Base-by-base conservation (phyloP, 176 grass and related monocot genomes). In the Elaeis guineensis region DNA sequence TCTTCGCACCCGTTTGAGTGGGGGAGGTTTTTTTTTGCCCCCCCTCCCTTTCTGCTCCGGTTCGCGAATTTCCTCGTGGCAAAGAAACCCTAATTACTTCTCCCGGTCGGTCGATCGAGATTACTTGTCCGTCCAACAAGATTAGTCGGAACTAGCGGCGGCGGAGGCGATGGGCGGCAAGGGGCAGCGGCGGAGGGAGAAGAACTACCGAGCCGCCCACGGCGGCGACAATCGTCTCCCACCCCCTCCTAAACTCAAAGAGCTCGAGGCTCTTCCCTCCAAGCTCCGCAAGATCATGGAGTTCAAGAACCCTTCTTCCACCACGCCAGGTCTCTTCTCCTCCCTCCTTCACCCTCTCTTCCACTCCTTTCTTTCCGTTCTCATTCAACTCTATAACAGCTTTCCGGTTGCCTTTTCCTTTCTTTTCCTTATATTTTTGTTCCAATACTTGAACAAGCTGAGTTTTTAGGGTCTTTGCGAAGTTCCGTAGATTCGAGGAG, bases 251-350 rank as follows among this genome's bases (percentile, higher is more conserved):
- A 98, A 83, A 61, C 58, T 76, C 49, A 73, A 69, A 66, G 93
- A 98, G 66, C 70, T 98, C 49, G 87, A 98, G 54, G 87, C 78
- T 49, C 64, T 92, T 66, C 87, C 82, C 14, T 89, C 84, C 66
- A 92, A 92, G 67, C 87, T 92, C 57, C 82, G 93, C 73, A 82
- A 71, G 69, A 77, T 98, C 17, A 92, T 98, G 72, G 77, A 81
- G 49, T 61, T 98, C 63, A 86, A 80, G 78, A 85, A 76, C 69
- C 22, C 17, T 52, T n/a, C 65, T 17, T 49, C 59, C 17, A 6
- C 4, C 55, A 64, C 12, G 35, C 35, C 35, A 44, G 35, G 35
- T 44, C 9, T 44, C 35, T 44, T 44, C 35, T 8, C 35, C 57
- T 69, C 23, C 8, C 35, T 52, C 18, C 8, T 59, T n/a, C 20